These are phyloP conservation scores for Leccinellum albellum DNA, from an alignment of 768 basidiomycete species.

Conservation along the genomic window DNA sequence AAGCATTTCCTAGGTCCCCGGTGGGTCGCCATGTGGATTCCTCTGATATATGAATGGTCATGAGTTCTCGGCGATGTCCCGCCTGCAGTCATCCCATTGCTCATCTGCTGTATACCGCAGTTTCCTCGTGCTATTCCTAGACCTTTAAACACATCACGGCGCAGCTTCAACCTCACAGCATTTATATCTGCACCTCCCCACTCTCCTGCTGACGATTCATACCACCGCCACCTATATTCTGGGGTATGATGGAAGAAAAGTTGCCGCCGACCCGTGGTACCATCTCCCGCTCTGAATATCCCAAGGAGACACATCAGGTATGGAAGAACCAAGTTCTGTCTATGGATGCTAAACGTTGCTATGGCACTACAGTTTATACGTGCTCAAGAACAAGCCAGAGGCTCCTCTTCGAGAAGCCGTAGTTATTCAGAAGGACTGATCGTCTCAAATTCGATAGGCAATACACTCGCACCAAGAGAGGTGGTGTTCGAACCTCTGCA, in stretches of 20 bases:
- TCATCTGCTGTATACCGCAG: slow-evolving; percentile 6
- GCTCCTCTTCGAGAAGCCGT: neutral
- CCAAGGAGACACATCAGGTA: slow-evolving; percentile 4
- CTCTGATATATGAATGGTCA: slow-evolving; percentile 2
- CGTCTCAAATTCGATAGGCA: neutral
- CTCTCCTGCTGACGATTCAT: neutral
- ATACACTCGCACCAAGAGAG: neutral
- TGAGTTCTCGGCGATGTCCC: neutral
- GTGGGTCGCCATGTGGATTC: too few relatives aligned
- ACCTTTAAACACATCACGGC: neutral
- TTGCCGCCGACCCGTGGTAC: neutral
- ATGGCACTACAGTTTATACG: neutral
- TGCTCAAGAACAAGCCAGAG: neutral
- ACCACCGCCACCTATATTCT: neutral
- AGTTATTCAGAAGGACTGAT: neutral
- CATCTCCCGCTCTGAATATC: neutral
- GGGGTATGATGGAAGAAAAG: slow-evolving; percentile 5
- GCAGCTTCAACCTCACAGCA: slow-evolving; percentile 2
- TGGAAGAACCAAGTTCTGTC: neutral
- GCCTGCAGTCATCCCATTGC: slow-evolving; percentile 1
- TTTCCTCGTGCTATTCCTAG: neutral
- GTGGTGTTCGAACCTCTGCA: neutral
- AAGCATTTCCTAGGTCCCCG: too few relatives aligned
- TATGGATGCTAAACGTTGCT: neutral
- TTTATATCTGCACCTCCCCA: slow-evolving; percentile 5